Base-by-base conservation (phyloP, 345 rosid genomes). In the Bruguiera parviflora region DNA sequence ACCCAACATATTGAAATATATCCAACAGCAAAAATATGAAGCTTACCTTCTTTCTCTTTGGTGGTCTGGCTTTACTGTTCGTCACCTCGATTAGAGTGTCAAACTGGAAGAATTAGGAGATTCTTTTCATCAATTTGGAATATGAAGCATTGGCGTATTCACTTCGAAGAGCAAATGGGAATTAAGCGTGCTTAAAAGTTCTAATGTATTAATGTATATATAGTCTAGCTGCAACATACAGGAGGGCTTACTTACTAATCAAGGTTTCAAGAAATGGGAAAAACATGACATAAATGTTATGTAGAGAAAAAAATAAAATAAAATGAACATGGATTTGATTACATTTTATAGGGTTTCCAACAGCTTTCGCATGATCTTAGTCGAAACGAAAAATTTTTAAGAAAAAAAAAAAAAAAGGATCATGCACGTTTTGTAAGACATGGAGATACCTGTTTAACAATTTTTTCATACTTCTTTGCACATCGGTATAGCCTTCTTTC, bases 401-500 rank as follows among this genome's bases (percentile, higher is more conserved):
- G 19, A 53, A 2, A 21, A 6, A 15, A 53, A 53, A 53, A 53
- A 2, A 6, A 9, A 16, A 13, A 4, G 37, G 37, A 49, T 22
- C 11, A 4, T 55, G 9, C 58, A 53, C 49, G 19, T 43, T 43
- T 43, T 43, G 49, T 11, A 43, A n/a, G 49, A 56, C 25, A 27
- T 13, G 27, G 19, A 51, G 16, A 4, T 74, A 80, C 82, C 82
- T 83, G 84, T 63, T 78, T 80, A 0, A 73, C 58, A 37, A 80
- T 78, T 29, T 22, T 68, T 18, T 71, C 74, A 46, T 80, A 80
- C 78, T 83, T 83, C 62, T 55, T 73, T 2, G 76, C 67, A 63
- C 80, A 78, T 8, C 52, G 77, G 62, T 61, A 43, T 19, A 83
- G 61, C 77, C 78, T 78, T 60, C 52, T 78, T 39, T 78, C 82